Evolutionary conservation across 306 rosid species (phyloP), one percentile per base, ranked within the genome.

Genomic region (Dryas alaskensis): DNA sequence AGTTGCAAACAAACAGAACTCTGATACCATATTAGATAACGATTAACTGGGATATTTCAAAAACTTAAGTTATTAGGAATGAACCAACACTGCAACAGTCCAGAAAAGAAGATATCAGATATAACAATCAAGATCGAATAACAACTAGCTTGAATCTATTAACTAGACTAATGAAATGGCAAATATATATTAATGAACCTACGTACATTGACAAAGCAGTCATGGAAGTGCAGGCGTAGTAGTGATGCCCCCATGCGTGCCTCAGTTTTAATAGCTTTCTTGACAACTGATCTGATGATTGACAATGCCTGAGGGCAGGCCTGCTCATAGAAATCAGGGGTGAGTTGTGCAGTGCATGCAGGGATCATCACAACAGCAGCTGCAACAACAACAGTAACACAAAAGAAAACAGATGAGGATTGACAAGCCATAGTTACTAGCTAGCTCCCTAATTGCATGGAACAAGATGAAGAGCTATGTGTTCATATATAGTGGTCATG

Each of bases 181-280:
- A 31, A 31, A 1, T 2, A 31, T 31, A 31, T 22, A 31, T 31
- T 31, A 31, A 31, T 31, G 37, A 31, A 31, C 17, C n/a, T 37
- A 17, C 22, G 22, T 22, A 22, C 83, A 9, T 79, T 79, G 53
- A 79, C 83, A 46, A 79, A 79, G 13, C 83, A 79, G 70, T 79
- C 82, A 13, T 78, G 81, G 40, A 78, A 78, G 16, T 70, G 81
- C 42, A 78, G 71, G 11, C 82, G 82, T 2, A 79, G 78, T 12
- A 79, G 74, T 7, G 85, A 82, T 17, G 80, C 82, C 5, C 85
- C 82, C 79, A 82, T 82, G 65, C 85, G 85, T 4, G 60, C 39
- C 49, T 82, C 85, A 3, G 6, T 6, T 3, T 60, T 8, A 3
- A 77, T 54, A 0, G 78, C 80, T 0, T 9, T 12, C 1, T 3